phyloP scores from a whole-genome alignment of 805 yeast genomes.

The Ogataea corticis region DNA sequence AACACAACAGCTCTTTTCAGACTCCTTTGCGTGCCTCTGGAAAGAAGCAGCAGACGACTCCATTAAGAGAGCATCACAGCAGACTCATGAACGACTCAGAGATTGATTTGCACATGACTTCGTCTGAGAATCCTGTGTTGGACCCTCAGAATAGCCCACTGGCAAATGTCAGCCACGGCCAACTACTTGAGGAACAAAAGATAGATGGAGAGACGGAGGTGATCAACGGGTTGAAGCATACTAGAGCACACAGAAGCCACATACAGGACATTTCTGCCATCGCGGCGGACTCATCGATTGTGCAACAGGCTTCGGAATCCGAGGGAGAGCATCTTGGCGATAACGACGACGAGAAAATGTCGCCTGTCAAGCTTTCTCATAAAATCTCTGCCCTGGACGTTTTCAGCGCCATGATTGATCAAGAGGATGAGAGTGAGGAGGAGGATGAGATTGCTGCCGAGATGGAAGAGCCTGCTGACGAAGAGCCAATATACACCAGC shows the following conservation, averaged over 20 bases:
- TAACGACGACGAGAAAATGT: conserved; percentile 23
- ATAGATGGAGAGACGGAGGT: conserved; percentile 31
- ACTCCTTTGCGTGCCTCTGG: conserved; percentile 20
- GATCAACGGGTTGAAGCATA: conserved; percentile 20
- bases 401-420: conserved; percentile 22
- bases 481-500: conserved; percentile 17
- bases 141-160: conserved; percentile 31
- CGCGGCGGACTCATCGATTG: conserved; percentile 23
- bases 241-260: conserved; percentile 7
- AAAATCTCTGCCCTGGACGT: conserved; percentile 23
- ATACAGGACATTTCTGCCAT: conserved; percentile 25
- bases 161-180: conserved; percentile 33
- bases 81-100: conserved; percentile 25
- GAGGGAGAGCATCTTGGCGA: conserved; percentile 12
- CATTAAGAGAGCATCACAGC: conserved; percentile 27
- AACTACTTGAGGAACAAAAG: conserved; percentile 22
- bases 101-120: conserved; percentile 16
- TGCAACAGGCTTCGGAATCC: conserved; percentile 11
- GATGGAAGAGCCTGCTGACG: conserved; percentile 18
- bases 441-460: conserved; percentile 6
- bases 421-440: conserved; percentile 21
- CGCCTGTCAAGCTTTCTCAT: conserved; percentile 26
- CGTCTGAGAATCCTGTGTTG: conserved; percentile 17
- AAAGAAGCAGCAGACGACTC: conserved; percentile 15
- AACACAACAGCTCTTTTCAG: conserved; percentile 20